Percentiles rank a stretch among this genome's conserved stretches.
phyloP scores from a whole-genome alignment of 176 grass and related monocot genomes.

The Aegilops speltoides region DNA sequence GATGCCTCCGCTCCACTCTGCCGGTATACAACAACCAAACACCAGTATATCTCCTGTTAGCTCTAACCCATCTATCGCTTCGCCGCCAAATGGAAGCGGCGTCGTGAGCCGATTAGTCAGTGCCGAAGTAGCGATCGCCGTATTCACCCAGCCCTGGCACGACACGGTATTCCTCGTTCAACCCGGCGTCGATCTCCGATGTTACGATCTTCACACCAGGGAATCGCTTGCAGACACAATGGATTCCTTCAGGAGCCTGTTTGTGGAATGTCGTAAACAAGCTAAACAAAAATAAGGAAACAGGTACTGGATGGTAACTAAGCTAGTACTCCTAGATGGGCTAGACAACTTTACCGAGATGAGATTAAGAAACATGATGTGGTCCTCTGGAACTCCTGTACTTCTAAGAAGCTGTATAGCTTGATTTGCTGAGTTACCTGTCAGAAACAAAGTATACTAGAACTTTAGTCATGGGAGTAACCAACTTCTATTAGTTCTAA shows the following conservation, averaged over 20 bases:
- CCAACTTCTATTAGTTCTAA: not conserved
- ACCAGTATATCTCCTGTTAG: conserved; percentile 44
- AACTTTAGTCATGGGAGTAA: not conserved
- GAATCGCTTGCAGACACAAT: conserved; percentile 82
- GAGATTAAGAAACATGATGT: conserved; percentile 91
- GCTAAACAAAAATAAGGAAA: not conserved
- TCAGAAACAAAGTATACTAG: not conserved
- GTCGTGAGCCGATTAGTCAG: conserved; percentile 36
- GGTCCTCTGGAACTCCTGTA: conserved; percentile 77
- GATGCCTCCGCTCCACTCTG: conserved; percentile 7
- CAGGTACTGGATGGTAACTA: not conserved
- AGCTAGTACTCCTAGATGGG: not conserved
- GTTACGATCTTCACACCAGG: conserved; percentile 83
- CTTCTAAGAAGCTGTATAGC: conserved; percentile 77
- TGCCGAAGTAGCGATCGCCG: conserved; percentile 90
- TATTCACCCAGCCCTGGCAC: conserved; percentile 92
- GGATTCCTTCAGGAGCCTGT: conserved; percentile 83
- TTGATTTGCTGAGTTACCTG: conserved; percentile 89
- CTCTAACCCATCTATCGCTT: conserved; percentile 8
- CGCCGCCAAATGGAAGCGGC: not conserved
- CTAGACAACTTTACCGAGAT: conserved; percentile 63
- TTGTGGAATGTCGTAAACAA: conserved; percentile 26
- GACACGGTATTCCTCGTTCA: conserved; percentile 79
- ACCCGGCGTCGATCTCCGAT: conserved; percentile 73
- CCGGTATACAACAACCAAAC: conserved; percentile 29